Conservation (phyloP, 73 alveolate species). For the Durusdinium trenchii region DNA sequence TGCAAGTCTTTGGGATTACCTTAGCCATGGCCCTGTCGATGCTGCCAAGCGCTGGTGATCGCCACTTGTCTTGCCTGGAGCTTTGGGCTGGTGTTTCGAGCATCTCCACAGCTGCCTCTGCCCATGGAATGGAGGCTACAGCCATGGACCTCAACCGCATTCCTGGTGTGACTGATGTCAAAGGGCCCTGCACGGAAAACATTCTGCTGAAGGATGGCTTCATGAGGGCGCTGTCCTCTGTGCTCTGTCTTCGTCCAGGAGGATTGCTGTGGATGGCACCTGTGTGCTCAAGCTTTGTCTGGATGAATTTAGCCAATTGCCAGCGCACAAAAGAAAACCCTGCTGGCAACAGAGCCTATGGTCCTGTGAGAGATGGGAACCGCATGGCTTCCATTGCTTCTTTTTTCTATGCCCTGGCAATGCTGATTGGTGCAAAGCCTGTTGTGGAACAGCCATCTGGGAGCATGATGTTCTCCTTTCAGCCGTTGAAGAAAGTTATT, state of each 20-base stretch:
- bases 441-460: constrained; percentile 50
- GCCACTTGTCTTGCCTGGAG: neutral
- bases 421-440: constrained; percentile 44
- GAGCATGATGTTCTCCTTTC: neutral
- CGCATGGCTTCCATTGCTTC: constrained; percentile 34
- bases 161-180: constrained; percentile 24
- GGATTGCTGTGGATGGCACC: constrained; percentile 57
- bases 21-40: neutral
- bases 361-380: constrained; percentile 42
- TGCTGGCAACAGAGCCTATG: constrained; percentile 25
- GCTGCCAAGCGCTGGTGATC: neutral
- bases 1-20: constrained; percentile 8
- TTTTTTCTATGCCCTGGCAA: constrained; percentile 20
- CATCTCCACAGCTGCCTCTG: constrained; percentile 7
- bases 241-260: neutral
- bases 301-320: neutral
- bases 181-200: neutral
- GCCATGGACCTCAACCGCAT: constrained; percentile 54
- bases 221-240: neutral
- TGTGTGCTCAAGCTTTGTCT: constrained; percentile 22
- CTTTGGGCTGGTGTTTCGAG: constrained; percentile 28
- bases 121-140: neutral
- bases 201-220: constrained; percentile 8
- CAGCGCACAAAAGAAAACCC: constrained; percentile 1
- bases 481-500: neutral